Percentiles rank a stretch among this genome's conserved stretches.
Evolutionary conservation across 2,329 filamentous ascomycete species (phyloP).

Genomic region (Byssochlamys sp.): DNA sequence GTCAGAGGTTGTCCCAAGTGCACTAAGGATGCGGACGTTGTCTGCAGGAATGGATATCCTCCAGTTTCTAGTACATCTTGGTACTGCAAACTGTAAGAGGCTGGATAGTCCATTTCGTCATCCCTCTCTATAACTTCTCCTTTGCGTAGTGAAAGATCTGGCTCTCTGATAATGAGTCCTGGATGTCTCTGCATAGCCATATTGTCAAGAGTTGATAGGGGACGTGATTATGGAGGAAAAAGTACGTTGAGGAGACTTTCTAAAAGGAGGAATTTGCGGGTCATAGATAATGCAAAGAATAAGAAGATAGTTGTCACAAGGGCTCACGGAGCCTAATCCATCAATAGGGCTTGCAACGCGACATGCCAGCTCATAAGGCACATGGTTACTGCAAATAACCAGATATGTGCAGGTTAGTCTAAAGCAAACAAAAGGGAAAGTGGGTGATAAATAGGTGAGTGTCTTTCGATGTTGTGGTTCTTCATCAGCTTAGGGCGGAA

Average conservation of each 20-base stretch:
- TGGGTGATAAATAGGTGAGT: constrained; percentile 6
- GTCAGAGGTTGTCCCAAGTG: background rate
- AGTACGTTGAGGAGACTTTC: constrained; percentile 2
- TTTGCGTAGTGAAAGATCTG: background rate
- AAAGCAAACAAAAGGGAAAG: constrained; percentile 13
- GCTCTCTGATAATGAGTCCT: background rate
- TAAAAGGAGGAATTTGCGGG: constrained; percentile 11
- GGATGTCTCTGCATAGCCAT: background rate
- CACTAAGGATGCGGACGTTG: background rate
- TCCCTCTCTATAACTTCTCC: background rate
- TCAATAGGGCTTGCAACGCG: constrained; percentile 5
- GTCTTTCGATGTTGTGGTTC: constrained; percentile 4
- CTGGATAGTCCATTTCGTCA: background rate
- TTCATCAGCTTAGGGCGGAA: constrained; percentile 16
- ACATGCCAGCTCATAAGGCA: constrained; percentile 17
- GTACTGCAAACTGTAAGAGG: background rate
- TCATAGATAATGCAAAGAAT: constrained; percentile 12
- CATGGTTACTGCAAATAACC: constrained; percentile 18
- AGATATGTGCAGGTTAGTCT: constrained; percentile 8
- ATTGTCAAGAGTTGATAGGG: background rate
- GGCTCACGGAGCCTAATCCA: constrained; percentile 5
- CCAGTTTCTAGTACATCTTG: background rate
- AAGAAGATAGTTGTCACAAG: constrained; percentile 4
- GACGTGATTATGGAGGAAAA: background rate
- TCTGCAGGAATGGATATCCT: background rate